Evolutionary conservation across 1,284 basidiomycete genomes (phyloP), one percentile per base, ranked within the genome.

Genomic region (Sphaerobolus stellatus): DNA sequence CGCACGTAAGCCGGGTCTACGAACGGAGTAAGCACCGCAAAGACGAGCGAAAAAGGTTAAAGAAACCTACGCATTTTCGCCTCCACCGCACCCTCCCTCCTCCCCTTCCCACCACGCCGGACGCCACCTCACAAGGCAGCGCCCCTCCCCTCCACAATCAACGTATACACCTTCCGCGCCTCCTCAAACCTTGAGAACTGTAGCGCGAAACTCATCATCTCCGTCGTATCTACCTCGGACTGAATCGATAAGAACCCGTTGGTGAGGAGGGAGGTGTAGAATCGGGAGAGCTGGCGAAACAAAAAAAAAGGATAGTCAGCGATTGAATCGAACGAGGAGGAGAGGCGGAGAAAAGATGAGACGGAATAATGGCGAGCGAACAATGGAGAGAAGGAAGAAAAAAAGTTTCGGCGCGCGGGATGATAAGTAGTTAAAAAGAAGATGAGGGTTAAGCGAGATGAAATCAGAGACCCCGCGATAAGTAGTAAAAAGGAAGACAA

Each of bases 131-230:
- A n/a, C n/a, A n/a, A n/a, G n/a, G n/a, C n/a, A n/a, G n/a, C n/a
- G n/a, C n/a, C n/a, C n/a, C 55, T 48, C 20, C 38, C 69, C 46
- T 66, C 60, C 31, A 72, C 83, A 59, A 89, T 72, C 40, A 78
- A 64, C 25, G 85, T 79, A 64, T 89, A 90, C 41, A 90, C 75
- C 55, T 73, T 68, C 60, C 85, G 87, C 11, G 88, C 88, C 59
- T 90, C 88, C 65, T 88, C 85, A 58, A 87, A 83, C 4, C 83
- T 77, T 4, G 88, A 77, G 63, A 86, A 77, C 43, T 80, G 78
- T 45, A 90, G 74, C 36, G 82, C 80, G 62, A 90, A 90, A 65
- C 88, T 83, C 13, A 76, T 75, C 77, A 90, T 88, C 69, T 89
- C 88, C 2, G 84, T 78, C 0, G 82, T 79, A 63, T 88, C 85